A percentile compares a stretch with the other conserved stretches of the same genome.
Evolutionary conservation across 306 rosid species (phyloP).

Genomic region (Pueraria montana): DNA sequence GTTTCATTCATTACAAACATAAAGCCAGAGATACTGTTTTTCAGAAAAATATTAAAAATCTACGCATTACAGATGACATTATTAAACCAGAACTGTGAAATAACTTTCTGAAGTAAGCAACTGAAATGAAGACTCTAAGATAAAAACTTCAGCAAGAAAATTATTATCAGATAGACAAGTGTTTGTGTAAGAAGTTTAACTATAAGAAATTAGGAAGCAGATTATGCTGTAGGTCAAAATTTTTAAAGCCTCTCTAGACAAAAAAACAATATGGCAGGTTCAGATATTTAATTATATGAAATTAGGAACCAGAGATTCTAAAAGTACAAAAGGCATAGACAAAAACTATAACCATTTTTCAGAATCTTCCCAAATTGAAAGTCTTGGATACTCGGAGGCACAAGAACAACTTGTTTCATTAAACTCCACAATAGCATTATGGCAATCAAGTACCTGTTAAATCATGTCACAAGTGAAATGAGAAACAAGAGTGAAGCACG

Average conservation of each 20-base stretch:
- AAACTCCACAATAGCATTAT: conserved; percentile 71
- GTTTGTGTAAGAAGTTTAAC: not conserved
- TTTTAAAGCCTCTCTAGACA: not conserved
- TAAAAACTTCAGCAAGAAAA: not conserved
- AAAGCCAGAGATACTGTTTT: too few species aligned
- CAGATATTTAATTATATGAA: not conserved
- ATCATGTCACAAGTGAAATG: conserved; percentile 22
- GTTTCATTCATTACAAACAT: too few species aligned
- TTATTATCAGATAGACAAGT: not conserved
- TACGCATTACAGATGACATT: not conserved
- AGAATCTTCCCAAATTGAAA: conserved; percentile 69
- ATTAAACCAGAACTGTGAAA: not conserved
- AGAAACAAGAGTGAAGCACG: conserved; percentile 19
- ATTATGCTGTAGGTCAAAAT: not conserved
- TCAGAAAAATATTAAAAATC: not conserved
- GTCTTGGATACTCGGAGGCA: conserved; percentile 71
- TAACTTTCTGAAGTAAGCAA: not conserved
- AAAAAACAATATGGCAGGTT: not conserved
- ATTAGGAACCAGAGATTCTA: conserved; percentile 14
- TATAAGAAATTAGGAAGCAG: too few species aligned
- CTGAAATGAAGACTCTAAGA: not conserved
- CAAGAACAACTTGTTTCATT: conserved; percentile 67
- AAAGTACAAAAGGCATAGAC: conserved; percentile 15
- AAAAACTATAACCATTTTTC: conserved; percentile 66
- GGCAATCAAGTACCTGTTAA: conserved; percentile 71